These are phyloP conservation scores for Trametes punicea DNA, from an alignment of 768 basidiomycete species.

Conservation along the genomic window DNA sequence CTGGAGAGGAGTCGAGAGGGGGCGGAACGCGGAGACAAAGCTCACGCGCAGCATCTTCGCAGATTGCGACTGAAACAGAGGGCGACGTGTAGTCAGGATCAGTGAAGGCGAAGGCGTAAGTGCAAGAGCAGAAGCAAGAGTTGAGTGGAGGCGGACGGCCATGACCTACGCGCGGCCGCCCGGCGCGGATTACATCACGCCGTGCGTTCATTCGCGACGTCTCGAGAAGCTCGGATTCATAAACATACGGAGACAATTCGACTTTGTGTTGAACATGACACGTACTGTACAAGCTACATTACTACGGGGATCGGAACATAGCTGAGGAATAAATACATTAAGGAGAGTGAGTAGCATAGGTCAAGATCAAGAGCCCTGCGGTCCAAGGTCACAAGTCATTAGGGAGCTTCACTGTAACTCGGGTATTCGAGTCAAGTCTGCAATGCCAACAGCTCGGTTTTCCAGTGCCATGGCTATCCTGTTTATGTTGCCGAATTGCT, in stretches of 20 bases:
- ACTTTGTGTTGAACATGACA: background rate
- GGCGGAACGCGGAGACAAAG: slow-evolving; percentile 23
- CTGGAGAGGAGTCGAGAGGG: slow-evolving; percentile 22
- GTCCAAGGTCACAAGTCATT: background rate
- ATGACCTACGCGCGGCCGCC: slow-evolving; percentile 14
- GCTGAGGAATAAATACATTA: slow-evolving; percentile 12
- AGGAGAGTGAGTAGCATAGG: background rate
- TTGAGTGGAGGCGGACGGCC: background rate
- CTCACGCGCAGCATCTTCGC: slow-evolving; percentile 27
- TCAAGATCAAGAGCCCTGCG: background rate
- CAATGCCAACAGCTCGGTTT: slow-evolving; percentile 61
- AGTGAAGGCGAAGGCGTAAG: background rate
- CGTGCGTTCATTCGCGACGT: slow-evolving; percentile 1
- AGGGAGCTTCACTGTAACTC: slow-evolving; percentile 17
- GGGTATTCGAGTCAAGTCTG: slow-evolving; percentile 55
- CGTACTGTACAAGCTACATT: slow-evolving; percentile 4
- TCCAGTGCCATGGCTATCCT: slow-evolving; percentile 71
- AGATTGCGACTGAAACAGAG: background rate
- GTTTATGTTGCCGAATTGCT: slow-evolving; percentile 48
- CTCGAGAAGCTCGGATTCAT: background rate
- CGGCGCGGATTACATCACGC: slow-evolving; percentile 15
- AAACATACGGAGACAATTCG: no score
- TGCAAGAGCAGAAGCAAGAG: background rate
- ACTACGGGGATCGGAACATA: slow-evolving; percentile 5
- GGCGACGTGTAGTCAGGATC: background rate